Evolutionary conservation across 805 yeast genomes (phyloP).

Genomic region (Candida ulmi): DNA sequence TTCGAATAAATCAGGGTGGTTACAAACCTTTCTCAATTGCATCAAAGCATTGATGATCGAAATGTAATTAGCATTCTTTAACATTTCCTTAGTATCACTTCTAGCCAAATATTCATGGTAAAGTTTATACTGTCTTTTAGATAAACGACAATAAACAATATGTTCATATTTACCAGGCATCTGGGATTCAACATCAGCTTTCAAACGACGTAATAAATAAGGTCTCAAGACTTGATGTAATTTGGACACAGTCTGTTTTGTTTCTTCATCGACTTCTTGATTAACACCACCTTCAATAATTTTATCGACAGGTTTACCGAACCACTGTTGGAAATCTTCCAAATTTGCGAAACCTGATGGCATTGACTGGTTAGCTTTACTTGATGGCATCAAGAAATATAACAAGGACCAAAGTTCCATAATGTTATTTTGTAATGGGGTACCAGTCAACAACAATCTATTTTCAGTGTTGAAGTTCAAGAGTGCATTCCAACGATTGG

Average conservation of each 20-base stretch:
- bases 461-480: slow-evolving; percentile 90
- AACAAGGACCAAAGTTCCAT: slow-evolving; percentile 95
- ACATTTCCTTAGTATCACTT: slow-evolving; percentile 89
- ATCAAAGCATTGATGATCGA: slow-evolving; percentile 94
- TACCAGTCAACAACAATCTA: slow-evolving; percentile 86
- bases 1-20: slow-evolving; percentile 94
- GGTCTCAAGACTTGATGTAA: slow-evolving; percentile 94
- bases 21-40: slow-evolving; percentile 96
- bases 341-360: slow-evolving; percentile 91
- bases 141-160: slow-evolving; percentile 82
- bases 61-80: slow-evolving; percentile 90
- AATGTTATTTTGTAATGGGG: slow-evolving; percentile 92
- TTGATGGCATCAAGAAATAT: slow-evolving; percentile 93
- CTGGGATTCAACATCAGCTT: slow-evolving; percentile 95
- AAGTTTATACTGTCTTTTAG: slow-evolving; percentile 85
- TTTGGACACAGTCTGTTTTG: slow-evolving; percentile 78
- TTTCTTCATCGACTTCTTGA: slow-evolving; percentile 60
- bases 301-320: slow-evolving; percentile 94
- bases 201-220: slow-evolving; percentile 81
- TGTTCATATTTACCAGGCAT: slow-evolving; percentile 99
- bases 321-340: slow-evolving; percentile 97
- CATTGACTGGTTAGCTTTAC: slow-evolving; percentile 65
- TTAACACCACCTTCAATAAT: slow-evolving; percentile 71
- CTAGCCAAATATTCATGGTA: slow-evolving; percentile 97
- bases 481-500: slow-evolving; percentile 95